Conservation (phyloP, 345 rosid genomes). For the Populus simonii region DNA sequence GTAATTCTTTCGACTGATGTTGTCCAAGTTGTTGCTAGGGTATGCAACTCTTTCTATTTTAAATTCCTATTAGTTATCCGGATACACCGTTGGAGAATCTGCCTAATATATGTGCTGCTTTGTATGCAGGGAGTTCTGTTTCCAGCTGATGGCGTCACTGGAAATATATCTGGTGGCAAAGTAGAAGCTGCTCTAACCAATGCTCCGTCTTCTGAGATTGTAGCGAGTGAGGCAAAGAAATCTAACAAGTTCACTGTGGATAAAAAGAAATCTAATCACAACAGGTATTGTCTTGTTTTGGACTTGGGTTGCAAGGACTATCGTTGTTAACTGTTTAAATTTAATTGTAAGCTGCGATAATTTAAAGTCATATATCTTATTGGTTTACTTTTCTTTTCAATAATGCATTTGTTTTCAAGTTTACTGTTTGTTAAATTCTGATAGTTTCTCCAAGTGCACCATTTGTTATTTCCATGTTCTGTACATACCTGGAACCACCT, state of each 20-base stretch:
- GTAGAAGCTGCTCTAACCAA: constrained; percentile 41
- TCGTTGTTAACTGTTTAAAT: not conserved
- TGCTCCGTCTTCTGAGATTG: constrained; percentile 26
- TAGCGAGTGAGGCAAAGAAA: constrained; percentile 21
- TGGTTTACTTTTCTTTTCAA: not conserved
- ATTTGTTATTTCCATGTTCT: not conserved
- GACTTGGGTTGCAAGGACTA: not conserved
- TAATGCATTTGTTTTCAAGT: not conserved
- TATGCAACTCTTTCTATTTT: constrained; percentile 22
- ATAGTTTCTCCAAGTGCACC: not conserved
- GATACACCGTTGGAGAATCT: constrained; percentile 4
- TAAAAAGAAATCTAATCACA: constrained; percentile 33
- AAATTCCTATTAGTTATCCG: constrained; percentile 9
- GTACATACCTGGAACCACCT: not conserved
- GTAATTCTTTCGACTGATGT: constrained; percentile 62
- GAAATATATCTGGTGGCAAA: constrained; percentile 35
- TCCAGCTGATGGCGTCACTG: constrained; percentile 45
- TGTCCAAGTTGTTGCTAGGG: constrained; percentile 86
- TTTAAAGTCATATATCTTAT: not conserved
- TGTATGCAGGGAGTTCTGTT: constrained; percentile 54
- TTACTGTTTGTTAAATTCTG: not conserved
- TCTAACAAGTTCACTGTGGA: constrained; percentile 19
- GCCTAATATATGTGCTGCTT: constrained; percentile 9
- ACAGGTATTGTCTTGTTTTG: constrained; percentile 38
- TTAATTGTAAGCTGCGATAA: not conserved